Evolutionary conservation across 768 basidiomycete species (phyloP).

Genomic region (Naganishia vishniacii): DNA sequence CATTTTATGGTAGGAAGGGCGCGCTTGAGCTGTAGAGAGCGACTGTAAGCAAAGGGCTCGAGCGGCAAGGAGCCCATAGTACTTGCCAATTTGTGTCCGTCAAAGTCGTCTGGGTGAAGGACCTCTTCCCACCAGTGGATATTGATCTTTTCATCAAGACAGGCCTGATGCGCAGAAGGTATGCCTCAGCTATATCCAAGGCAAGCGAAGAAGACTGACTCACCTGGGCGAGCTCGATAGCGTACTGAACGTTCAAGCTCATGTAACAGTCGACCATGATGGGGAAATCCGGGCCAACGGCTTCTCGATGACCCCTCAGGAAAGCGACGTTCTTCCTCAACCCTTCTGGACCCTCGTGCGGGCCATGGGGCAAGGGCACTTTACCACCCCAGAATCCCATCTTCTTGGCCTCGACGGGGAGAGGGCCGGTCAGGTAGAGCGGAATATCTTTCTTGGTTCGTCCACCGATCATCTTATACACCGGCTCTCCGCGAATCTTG

Average conservation of each 20-base stretch:
- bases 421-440: conserved; percentile 50
- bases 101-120: conserved; percentile 50
- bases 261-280: conserved; percentile 51
- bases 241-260: conserved; percentile 44
- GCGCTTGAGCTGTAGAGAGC: conserved; percentile 39
- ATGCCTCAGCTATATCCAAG: not conserved
- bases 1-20: conserved; percentile 48
- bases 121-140: conserved; percentile 52
- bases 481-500: conserved; percentile 50
- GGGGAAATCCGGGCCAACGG: conserved; percentile 49
- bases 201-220: not conserved
- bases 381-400: conserved; percentile 51
- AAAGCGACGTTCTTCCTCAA: conserved; percentile 50
- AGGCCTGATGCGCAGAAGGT: conserved; percentile 25
- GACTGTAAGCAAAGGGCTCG: not conserved
- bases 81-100: conserved; percentile 39
- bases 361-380: conserved; percentile 49
- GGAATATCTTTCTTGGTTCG: conserved; percentile 49
- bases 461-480: conserved; percentile 52
- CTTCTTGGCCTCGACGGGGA: conserved; percentile 44
- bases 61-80: not conserved
- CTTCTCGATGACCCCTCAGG: conserved; percentile 43
- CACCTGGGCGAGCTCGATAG: conserved; percentile 47
- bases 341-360: conserved; percentile 46
- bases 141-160: conserved; percentile 48